Conservation (phyloP, 352 stramenopile species). For the Pythium angustatum region DNA sequence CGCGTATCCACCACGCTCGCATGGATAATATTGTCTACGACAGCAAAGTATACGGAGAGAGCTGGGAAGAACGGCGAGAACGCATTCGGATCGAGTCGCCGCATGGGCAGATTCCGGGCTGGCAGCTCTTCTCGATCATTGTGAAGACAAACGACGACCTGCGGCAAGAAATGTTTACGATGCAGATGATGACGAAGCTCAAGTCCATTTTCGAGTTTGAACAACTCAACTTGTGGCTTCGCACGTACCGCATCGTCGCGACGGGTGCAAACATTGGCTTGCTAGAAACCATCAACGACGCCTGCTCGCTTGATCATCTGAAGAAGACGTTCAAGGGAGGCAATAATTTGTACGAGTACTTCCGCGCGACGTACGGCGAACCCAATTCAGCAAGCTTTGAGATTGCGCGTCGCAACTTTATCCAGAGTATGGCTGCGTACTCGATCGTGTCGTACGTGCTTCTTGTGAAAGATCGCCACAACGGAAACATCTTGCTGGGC, state of each 20-base stretch:
- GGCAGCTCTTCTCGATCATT: constrained; percentile 93
- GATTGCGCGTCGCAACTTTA: constrained; percentile 91
- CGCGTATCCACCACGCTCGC: constrained; percentile 21
- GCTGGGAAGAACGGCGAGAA: constrained; percentile 60
- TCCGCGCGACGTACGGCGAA: constrained; percentile 63
- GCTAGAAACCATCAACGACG: constrained; percentile 95
- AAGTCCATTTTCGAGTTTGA: constrained; percentile 94
- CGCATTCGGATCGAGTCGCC: constrained; percentile 70
- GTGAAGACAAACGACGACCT: constrained; percentile 98
- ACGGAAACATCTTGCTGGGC: constrained; percentile 98
- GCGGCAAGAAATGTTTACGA: constrained; percentile 96
- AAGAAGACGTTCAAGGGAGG: constrained; percentile 93
- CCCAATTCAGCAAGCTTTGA: constrained; percentile 43
- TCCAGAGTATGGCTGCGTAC: constrained; percentile 95
- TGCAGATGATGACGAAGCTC: constrained; percentile 96
- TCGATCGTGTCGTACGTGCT: constrained; percentile 98
- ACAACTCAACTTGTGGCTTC: constrained; percentile 90
- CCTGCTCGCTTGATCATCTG: constrained; percentile 95
- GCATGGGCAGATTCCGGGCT: constrained; percentile 80
- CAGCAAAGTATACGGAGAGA: constrained; percentile 77
- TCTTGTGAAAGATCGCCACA: constrained; percentile 98
- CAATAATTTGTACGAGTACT: constrained; percentile 91
- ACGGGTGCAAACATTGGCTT: constrained; percentile 93
- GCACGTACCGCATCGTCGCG: constrained; percentile 95
- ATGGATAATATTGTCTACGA: constrained; percentile 80